Percentiles rank a stretch among this genome's conserved stretches.
phyloP scores from a whole-genome alignment of 257 asterid genomes.

The Solanum habrochaites region DNA sequence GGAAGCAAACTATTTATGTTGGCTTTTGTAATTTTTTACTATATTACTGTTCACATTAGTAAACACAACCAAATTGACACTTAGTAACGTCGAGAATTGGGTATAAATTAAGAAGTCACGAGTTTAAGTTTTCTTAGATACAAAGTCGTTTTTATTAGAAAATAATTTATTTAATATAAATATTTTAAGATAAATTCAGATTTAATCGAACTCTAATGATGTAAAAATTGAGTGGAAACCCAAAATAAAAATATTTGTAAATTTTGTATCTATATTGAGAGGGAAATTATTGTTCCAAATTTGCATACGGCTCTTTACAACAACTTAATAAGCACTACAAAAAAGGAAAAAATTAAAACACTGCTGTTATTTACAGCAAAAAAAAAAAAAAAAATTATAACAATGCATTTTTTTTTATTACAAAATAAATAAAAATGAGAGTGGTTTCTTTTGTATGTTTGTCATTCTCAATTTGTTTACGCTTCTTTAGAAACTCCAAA shows the following conservation, averaged over 20 bases:
- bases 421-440: neutral
- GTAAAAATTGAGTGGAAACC: rapidly evolving
- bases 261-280: neutral
- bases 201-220: neutral
- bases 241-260: neutral
- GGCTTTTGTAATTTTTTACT: neutral
- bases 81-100: too few species aligned
- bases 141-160: too few species aligned
- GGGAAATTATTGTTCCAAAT: neutral
- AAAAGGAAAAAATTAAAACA: neutral
- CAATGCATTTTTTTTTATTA: neutral
- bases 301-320: neutral
- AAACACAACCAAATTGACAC: neutral
- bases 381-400: neutral
- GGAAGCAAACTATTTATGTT: neutral
- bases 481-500: neutral
- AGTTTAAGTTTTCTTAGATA: too few species aligned
- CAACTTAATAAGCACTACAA: neutral
- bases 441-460: neutral
- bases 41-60: neutral
- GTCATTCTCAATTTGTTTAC: neutral
- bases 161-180: rapidly evolving
- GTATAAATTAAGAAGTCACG: too few species aligned
- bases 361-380: neutral
- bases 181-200: too few species aligned